phyloP scores from a whole-genome alignment of 805 yeast species.

The Komagataella pastoris region DNA sequence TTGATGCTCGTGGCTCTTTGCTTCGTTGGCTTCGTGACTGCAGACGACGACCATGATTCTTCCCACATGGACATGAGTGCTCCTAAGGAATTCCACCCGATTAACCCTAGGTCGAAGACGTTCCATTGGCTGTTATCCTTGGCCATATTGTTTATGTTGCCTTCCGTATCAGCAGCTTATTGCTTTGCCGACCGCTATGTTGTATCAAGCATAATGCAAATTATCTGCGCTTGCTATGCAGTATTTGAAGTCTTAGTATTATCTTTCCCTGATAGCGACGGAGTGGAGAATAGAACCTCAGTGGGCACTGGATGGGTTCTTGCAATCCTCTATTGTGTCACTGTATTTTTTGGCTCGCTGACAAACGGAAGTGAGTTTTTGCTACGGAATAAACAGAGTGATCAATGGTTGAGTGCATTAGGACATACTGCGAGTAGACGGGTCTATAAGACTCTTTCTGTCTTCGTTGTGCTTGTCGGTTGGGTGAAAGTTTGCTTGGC shows the following conservation, averaged over 20 bases:
- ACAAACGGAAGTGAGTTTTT: slow-evolving; percentile 37
- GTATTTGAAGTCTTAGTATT: slow-evolving; percentile 42
- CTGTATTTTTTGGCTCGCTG: slow-evolving; percentile 40
- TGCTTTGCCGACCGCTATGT: slow-evolving; percentile 40
- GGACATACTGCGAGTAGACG: slow-evolving; percentile 21
- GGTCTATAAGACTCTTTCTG: slow-evolving; percentile 32
- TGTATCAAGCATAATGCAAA: slow-evolving; percentile 31
- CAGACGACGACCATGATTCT: not conserved
- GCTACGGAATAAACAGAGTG: slow-evolving; percentile 18
- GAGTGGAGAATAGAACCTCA: slow-evolving; percentile 55
- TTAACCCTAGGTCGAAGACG: slow-evolving; percentile 32
- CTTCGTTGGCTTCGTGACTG: not conserved
- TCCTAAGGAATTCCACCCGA: not conserved
- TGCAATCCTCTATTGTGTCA: slow-evolving; percentile 27
- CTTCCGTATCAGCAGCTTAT: slow-evolving; percentile 41
- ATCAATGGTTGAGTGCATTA: slow-evolving; percentile 20
- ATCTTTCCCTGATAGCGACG: slow-evolving; percentile 49
- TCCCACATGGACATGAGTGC: not conserved
- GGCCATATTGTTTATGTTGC: slow-evolving; percentile 31
- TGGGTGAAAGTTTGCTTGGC: slow-evolving; percentile 77
- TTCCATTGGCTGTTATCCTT: slow-evolving; percentile 54
- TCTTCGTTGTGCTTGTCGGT: slow-evolving; percentile 39
- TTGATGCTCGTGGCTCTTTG: not conserved
- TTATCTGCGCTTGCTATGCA: slow-evolving; percentile 33
- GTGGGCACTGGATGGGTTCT: slow-evolving; percentile 59